These are phyloP conservation scores for Boletus sp. DNA, from an alignment of 768 basidiomycete genomes.

Conservation along the genomic window DNA sequence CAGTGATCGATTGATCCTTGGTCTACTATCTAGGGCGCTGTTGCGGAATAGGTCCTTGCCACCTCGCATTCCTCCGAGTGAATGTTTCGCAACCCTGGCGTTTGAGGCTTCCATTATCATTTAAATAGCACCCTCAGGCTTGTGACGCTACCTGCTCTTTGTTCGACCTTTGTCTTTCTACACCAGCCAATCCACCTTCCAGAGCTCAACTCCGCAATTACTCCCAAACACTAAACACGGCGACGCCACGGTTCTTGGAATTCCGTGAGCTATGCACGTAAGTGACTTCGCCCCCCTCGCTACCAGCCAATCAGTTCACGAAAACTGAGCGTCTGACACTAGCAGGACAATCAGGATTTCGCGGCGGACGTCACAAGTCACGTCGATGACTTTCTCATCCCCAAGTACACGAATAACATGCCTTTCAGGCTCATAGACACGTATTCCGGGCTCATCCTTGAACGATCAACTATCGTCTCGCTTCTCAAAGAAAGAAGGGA, in stretches of 20 bases:
- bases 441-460: constrained; percentile 23
- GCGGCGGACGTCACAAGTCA: constrained; percentile 9
- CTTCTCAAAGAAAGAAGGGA: constrained; percentile 17
- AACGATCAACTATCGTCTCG: constrained; percentile 11
- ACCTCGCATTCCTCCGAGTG: background rate
- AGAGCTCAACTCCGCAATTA: background rate
- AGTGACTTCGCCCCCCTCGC: background rate
- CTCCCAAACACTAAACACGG: background rate
- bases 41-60: too few relatives aligned
- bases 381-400: constrained; percentile 14
- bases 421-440: constrained; percentile 26
- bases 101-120: background rate
- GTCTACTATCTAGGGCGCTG: too few relatives aligned
- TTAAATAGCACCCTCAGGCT: background rate
- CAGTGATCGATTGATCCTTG: background rate
- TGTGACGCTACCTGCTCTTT: background rate
- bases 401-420: constrained; percentile 14
- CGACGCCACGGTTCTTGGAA: too few relatives aligned
- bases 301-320: background rate
- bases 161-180: background rate
- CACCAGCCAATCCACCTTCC: background rate
- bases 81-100: background rate
- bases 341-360: constrained; percentile 6
- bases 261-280: background rate
- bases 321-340: background rate